phyloP scores from a whole-genome alignment of 1,284 basidiomycete genomes.

The Apiotrichum montevideense region DNA sequence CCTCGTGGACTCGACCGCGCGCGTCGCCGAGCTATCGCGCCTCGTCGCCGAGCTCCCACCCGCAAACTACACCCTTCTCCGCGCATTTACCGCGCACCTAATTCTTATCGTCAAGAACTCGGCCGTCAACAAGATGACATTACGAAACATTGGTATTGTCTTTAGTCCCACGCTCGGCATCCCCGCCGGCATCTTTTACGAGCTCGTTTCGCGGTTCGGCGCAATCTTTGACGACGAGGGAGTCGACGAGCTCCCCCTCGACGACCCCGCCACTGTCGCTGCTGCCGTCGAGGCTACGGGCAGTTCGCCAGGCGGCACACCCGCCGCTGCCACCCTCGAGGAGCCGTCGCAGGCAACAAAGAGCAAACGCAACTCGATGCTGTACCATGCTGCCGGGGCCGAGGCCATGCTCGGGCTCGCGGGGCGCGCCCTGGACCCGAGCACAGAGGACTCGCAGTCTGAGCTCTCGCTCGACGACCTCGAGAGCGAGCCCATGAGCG shows the following conservation, averaged over 20 bases:
- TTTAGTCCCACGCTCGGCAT: slow-evolving; percentile 93
- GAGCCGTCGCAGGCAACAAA: slow-evolving; percentile 13
- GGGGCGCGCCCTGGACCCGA: slow-evolving; percentile 39
- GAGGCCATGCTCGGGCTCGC: slow-evolving; percentile 41
- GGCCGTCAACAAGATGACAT: slow-evolving; percentile 92
- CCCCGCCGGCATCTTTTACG: slow-evolving; percentile 86
- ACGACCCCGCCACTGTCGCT: slow-evolving; percentile 2
- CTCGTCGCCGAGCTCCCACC: slow-evolving; percentile 82
- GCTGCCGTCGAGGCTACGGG: slow-evolving; percentile 22
- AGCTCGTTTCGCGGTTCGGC: slow-evolving; percentile 87
- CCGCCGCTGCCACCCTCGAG: background rate
- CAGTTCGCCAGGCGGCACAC: background rate
- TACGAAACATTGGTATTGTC: slow-evolving; percentile 97
- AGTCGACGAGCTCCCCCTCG: slow-evolving; percentile 29
- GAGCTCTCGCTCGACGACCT: slow-evolving; percentile 16
- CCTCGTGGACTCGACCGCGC: slow-evolving; percentile 76
- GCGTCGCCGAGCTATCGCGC: slow-evolving; percentile 76
- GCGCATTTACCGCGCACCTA: slow-evolving; percentile 89
- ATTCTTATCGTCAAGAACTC: slow-evolving; percentile 92
- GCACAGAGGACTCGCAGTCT: slow-evolving; percentile 12
- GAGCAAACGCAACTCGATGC: slow-evolving; percentile 43
- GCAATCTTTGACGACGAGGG: slow-evolving; percentile 66
- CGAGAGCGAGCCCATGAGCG: slow-evolving; percentile 12
- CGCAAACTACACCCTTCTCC: slow-evolving; percentile 87
- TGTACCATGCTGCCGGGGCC: slow-evolving; percentile 42